Conservation (phyloP, 169 alveolate species). For the Besnoitia besnoiti region DNA sequence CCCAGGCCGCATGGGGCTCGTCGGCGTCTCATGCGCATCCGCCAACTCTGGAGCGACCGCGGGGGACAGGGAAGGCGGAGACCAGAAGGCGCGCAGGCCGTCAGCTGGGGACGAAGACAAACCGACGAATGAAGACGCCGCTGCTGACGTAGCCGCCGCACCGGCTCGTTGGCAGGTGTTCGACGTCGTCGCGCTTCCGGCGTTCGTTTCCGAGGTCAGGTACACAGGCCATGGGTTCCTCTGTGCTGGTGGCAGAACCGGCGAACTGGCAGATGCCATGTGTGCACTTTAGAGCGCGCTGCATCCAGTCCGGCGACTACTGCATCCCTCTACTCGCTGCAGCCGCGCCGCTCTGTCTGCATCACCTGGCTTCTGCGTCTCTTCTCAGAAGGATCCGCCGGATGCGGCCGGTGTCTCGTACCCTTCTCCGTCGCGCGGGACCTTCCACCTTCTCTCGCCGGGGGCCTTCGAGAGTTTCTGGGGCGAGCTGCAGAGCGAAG, state of each 20-base stretch:
- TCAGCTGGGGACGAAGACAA: background rate
- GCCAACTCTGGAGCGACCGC: background rate
- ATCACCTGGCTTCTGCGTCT: background rate
- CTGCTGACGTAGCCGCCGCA: background rate
- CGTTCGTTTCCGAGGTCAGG: background rate
- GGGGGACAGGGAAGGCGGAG: background rate
- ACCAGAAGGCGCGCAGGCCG: background rate
- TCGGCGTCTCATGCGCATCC: background rate
- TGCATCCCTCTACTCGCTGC: too few species aligned
- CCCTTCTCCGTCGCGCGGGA: background rate
- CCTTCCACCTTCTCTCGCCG: background rate
- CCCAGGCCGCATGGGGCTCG: background rate
- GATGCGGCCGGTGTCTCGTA: background rate
- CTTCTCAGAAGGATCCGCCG: background rate
- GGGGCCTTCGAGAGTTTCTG: constrained; percentile 28
- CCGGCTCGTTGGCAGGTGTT: background rate
- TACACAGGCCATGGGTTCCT: too few species aligned
- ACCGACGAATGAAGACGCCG: background rate
- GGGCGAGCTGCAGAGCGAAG: constrained; percentile 44
- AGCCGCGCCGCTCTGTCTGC: too few species aligned
- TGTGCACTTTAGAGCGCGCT: too few species aligned
- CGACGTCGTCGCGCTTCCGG: background rate
- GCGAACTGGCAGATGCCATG: too few species aligned
- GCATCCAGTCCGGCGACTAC: too few species aligned
- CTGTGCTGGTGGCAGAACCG: too few species aligned